Percentiles rank a stretch among this genome's conserved stretches.
Conservation (phyloP, 2,329 filamentous ascomycete genomes). For the Cordyceps fumosorosea region DNA sequence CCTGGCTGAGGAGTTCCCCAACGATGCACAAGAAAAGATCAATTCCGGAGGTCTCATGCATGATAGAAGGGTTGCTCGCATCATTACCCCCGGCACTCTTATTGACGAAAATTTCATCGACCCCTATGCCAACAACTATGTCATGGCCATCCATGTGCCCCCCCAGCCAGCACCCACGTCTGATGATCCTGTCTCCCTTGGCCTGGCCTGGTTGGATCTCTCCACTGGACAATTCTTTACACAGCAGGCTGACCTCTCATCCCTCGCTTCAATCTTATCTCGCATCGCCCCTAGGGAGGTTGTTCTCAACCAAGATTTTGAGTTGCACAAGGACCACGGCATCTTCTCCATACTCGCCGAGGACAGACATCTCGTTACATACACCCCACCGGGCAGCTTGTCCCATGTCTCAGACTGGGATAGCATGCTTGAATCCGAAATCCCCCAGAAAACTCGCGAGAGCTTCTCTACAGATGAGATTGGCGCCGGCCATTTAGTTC, state of each 20-base stretch:
- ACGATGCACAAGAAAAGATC: constrained; percentile 60
- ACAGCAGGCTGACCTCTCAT: constrained; percentile 63
- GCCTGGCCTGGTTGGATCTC: constrained; percentile 88
- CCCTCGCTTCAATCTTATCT: constrained; percentile 73
- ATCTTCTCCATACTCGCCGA: constrained; percentile 65
- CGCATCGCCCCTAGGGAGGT: constrained; percentile 81
- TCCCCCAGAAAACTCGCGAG: constrained; percentile 45
- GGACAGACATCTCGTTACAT: constrained; percentile 71
- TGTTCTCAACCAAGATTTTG: constrained; percentile 61
- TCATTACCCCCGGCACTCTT: constrained; percentile 89
- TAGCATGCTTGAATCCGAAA: constrained; percentile 67
- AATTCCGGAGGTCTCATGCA: constrained; percentile 76
- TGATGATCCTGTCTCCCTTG: constrained; percentile 39
- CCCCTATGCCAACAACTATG: constrained; percentile 86
- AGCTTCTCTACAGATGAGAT: constrained; percentile 65
- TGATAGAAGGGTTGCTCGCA: constrained; percentile 74
- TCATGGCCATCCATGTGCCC: constrained; percentile 67
- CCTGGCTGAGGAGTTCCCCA: constrained; percentile 86
- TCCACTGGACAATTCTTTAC: constrained; percentile 94
- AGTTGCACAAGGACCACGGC: constrained; percentile 50
- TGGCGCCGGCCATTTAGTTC: constrained; percentile 68
- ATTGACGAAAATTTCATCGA: constrained; percentile 98
- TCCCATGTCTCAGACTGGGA: constrained; percentile 59
- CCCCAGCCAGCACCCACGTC: not conserved
- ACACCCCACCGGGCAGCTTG: constrained; percentile 46